A percentile compares a stretch with the other conserved stretches of the same genome.
These are phyloP conservation scores for Aspergillus campestris DNA, from an alignment of 495 filamentous ascomycete species.

Conservation along the genomic window DNA sequence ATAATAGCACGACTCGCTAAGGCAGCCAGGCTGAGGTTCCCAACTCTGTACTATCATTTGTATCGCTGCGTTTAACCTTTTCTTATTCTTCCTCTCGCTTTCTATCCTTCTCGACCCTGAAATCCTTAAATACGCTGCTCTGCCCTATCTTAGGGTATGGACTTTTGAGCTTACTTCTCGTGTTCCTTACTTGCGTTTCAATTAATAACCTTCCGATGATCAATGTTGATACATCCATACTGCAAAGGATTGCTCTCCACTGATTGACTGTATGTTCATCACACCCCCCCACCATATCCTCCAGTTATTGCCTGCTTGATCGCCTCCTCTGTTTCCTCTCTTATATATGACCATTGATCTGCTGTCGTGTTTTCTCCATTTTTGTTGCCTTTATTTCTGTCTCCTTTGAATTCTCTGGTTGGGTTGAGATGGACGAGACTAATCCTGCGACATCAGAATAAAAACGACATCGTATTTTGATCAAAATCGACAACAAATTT, in stretches of 20 bases:
- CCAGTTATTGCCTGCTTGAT: neutral
- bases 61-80: conserved; percentile 14
- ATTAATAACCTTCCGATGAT: no score
- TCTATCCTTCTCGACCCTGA: conserved; percentile 6
- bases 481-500: no score
- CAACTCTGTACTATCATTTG: conserved; percentile 10
- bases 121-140: conserved; percentile 16
- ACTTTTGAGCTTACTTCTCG: neutral
- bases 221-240: no score
- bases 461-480: no score
- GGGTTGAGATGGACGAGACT: no score
- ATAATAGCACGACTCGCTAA: neutral
- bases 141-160: conserved; percentile 10
- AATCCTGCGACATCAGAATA: no score
- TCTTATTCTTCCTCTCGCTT: conserved; percentile 4
- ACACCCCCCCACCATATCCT: neutral
- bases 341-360: neutral
- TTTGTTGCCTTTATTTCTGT: neutral
- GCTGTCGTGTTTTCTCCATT: neutral
- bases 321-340: neutral
- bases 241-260: no score
- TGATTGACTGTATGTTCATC: neutral
- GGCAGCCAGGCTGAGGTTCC: neutral
- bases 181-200: no score
- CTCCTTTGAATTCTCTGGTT: neutral